A percentile compares a stretch with the other conserved stretches of the same genome.
Conservation (phyloP, 2,329 filamentous ascomycete genomes). For the Chaetomiaceae sp. region DNA sequence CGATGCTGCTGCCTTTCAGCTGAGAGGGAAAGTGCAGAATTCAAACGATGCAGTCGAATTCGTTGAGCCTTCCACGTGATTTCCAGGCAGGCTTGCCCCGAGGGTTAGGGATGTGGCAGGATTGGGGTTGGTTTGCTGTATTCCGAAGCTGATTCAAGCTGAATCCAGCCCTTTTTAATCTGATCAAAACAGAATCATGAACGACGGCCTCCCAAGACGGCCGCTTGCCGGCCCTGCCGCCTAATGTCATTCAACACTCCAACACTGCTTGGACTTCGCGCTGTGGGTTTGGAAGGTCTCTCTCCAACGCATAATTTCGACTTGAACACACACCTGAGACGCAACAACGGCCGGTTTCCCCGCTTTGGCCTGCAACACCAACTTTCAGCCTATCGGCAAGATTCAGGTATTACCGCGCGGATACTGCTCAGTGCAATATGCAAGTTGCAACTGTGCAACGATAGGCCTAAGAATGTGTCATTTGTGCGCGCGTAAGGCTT, state of each 20-base stretch:
- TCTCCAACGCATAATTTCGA: too few species aligned
- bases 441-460: background rate
- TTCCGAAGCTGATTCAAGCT: too few species aligned
- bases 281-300: too few species aligned
- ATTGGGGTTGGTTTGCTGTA: too few species aligned
- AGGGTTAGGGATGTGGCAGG: background rate
- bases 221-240: too few species aligned
- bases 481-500: background rate
- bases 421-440: background rate
- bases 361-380: background rate
- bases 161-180: too few species aligned
- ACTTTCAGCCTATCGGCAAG: background rate
- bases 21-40: background rate
- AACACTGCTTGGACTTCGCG: too few species aligned
- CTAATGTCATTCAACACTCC: too few species aligned
- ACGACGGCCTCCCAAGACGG: too few species aligned
- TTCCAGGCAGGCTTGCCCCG: background rate
- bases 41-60: background rate
- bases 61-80: background rate
- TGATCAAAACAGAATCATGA: too few species aligned
- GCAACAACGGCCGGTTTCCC: too few species aligned
- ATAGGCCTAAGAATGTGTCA: background rate
- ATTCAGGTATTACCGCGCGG: background rate
- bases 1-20: slow-evolving; percentile 2
- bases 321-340: too few species aligned